Evolutionary conservation across 2,329 filamentous ascomycete species (phyloP).

Genomic region (Ceratocystis papillata): DNA sequence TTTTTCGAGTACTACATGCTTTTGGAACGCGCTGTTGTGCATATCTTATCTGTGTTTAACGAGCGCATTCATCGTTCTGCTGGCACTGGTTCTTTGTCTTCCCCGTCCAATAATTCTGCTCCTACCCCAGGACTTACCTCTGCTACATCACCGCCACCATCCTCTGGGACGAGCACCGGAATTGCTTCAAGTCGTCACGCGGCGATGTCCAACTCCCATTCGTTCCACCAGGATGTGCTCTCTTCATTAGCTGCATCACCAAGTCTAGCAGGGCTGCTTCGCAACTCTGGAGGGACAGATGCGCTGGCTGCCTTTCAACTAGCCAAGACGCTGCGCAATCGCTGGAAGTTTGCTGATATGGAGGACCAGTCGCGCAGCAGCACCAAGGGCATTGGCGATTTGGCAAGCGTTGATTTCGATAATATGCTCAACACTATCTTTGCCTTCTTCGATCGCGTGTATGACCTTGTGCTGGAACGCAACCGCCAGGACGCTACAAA

Average conservation of each 20-base stretch:
- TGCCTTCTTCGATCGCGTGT: conserved; percentile 48
- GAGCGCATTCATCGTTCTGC: conserved; percentile 38
- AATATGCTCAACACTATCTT: conserved; percentile 49
- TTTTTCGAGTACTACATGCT: conserved; percentile 68
- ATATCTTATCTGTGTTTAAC: conserved; percentile 54
- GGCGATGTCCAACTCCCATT: conserved; percentile 33
- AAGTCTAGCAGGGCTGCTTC: conserved; percentile 43
- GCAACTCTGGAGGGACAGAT: conserved; percentile 24
- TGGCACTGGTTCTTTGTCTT: neutral
- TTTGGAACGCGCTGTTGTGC: conserved; percentile 58
- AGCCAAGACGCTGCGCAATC: conserved; percentile 60
- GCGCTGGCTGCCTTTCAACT: conserved; percentile 49
- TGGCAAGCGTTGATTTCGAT: conserved; percentile 52
- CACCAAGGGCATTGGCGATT: conserved; percentile 28
- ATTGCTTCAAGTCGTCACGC: conserved; percentile 15
- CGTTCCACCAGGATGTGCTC: conserved; percentile 61
- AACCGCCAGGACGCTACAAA: conserved; percentile 29
- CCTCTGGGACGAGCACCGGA: neutral
- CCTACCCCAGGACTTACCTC: neutral
- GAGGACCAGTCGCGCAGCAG: conserved; percentile 28
- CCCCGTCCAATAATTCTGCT: neutral
- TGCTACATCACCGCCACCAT: neutral
- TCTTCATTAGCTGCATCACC: conserved; percentile 45
- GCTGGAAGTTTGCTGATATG: conserved; percentile 59
- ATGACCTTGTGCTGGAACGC: conserved; percentile 40